These are phyloP conservation scores for Alternaria ventricosa DNA, from an alignment of 2,329 filamentous ascomycete species.

Conservation along the genomic window DNA sequence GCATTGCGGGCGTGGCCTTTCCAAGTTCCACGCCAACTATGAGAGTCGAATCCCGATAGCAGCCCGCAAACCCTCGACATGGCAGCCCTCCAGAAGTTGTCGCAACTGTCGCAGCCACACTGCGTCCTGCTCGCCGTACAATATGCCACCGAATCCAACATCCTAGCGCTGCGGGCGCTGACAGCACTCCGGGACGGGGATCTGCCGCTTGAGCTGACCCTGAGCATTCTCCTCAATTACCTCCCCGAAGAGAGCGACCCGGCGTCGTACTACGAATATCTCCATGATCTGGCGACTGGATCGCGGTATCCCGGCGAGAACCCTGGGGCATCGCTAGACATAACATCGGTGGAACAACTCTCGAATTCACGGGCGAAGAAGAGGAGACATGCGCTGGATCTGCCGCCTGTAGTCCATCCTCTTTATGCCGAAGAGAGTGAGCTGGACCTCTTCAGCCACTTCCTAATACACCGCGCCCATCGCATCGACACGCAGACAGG, in stretches of 20 bases:
- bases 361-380: slow-evolving; percentile 69
- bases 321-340: slow-evolving; percentile 56
- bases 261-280: slow-evolving; percentile 65
- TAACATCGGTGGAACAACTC: slow-evolving; percentile 62
- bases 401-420: slow-evolving; percentile 64
- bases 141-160: slow-evolving; percentile 69
- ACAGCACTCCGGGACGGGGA: slow-evolving; percentile 63
- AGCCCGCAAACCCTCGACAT: slow-evolving; percentile 15
- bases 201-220: slow-evolving; percentile 68
- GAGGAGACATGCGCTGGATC: slow-evolving; percentile 67
- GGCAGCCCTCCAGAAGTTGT: slow-evolving; percentile 35
- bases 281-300: slow-evolving; percentile 63
- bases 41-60: background rate
- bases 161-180: slow-evolving; percentile 67
- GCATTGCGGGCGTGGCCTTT: slow-evolving; percentile 20
- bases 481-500: slow-evolving; percentile 75
- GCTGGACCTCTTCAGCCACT: slow-evolving; percentile 65
- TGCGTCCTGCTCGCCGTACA: slow-evolving; percentile 76
- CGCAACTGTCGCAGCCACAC: slow-evolving; percentile 67
- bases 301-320: slow-evolving; percentile 53
- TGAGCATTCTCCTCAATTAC: slow-evolving; percentile 77
- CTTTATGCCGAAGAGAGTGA: slow-evolving; percentile 57
- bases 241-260: slow-evolving; percentile 75
- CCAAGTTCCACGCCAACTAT: background rate
- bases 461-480: slow-evolving; percentile 72